Conservation (phyloP, 2,329 filamentous ascomycete species). For the Beauveria scarabaeidicola region DNA sequence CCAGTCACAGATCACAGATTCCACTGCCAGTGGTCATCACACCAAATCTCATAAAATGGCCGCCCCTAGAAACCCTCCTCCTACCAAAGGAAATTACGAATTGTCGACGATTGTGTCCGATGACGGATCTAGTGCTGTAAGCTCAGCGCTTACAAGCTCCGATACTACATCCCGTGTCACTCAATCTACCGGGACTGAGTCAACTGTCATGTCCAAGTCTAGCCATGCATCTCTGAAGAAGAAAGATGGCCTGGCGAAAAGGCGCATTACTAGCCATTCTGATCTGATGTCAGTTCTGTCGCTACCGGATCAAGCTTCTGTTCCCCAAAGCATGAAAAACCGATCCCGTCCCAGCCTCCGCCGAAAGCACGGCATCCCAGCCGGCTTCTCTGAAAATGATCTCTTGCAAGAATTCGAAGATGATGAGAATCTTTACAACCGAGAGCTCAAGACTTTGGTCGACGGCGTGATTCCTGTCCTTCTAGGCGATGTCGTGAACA, state of each 20-base stretch:
- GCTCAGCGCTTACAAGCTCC: constrained; percentile 26
- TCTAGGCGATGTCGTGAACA: constrained; percentile 72
- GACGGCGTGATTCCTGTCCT: constrained; percentile 93
- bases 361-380: constrained; percentile 57
- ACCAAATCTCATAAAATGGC: constrained; percentile 20
- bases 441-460: constrained; percentile 86
- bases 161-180: constrained; percentile 40
- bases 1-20: constrained; percentile 11
- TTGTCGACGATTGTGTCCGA: constrained; percentile 51
- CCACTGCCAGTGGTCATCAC: neutral
- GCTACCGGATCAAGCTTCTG: constrained; percentile 48
- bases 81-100: constrained; percentile 46
- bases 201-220: constrained; percentile 39
- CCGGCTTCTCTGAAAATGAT: constrained; percentile 62
- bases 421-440: constrained; percentile 81
- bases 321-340: constrained; percentile 55
- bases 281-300: constrained; percentile 92
- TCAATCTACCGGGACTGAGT: constrained; percentile 45
- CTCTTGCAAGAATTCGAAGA: constrained; percentile 71
- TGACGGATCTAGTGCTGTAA: constrained; percentile 34
- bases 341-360: constrained; percentile 72
- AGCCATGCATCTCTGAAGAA: constrained; percentile 34
- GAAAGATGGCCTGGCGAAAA: constrained; percentile 47
- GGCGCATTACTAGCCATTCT: constrained; percentile 80
- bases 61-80: constrained; percentile 33